These are phyloP conservation scores for Microbotryum saponariae DNA, from an alignment of 1,284 basidiomycete genomes.

Conservation along the genomic window DNA sequence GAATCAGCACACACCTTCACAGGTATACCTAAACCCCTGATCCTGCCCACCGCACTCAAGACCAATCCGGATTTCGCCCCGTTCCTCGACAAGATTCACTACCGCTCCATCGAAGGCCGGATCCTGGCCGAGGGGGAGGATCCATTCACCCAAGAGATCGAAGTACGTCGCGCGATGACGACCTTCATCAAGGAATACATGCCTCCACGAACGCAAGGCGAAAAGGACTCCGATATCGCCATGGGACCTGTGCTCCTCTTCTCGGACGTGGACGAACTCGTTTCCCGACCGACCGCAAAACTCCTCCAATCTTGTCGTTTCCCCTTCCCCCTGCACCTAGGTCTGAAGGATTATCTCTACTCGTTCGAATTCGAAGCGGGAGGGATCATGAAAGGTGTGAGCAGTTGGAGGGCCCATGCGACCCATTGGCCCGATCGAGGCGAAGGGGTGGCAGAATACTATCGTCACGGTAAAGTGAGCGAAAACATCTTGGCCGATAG, in stretches of 20 bases:
- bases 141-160: constrained; percentile 44
- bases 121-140: constrained; percentile 35
- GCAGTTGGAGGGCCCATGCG: constrained; percentile 28
- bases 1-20: constrained; percentile 60
- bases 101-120: constrained; percentile 36
- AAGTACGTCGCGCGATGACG: constrained; percentile 39
- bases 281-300: constrained; percentile 51
- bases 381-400: constrained; percentile 19
- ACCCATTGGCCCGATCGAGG: constrained; percentile 26
- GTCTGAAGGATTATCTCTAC: constrained; percentile 59
- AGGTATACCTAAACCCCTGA: constrained; percentile 52
- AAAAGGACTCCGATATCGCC: constrained; percentile 41
- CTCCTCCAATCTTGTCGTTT: constrained; percentile 57
- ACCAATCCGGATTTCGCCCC: constrained; percentile 42
- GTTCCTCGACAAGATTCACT: constrained; percentile 53
- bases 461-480: constrained; percentile 51
- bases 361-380: constrained; percentile 52
- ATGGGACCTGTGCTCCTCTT: constrained; percentile 51
- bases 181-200: constrained; percentile 13
- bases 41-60: constrained; percentile 43
- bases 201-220: constrained; percentile 47
- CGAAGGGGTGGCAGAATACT: constrained; percentile 14
- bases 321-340: constrained; percentile 54
- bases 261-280: constrained; percentile 64
- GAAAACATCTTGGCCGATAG: constrained; percentile 55